Evolutionary conservation across 2,329 filamentous ascomycete genomes (phyloP).

Genomic region (Alternaria consortialis): DNA sequence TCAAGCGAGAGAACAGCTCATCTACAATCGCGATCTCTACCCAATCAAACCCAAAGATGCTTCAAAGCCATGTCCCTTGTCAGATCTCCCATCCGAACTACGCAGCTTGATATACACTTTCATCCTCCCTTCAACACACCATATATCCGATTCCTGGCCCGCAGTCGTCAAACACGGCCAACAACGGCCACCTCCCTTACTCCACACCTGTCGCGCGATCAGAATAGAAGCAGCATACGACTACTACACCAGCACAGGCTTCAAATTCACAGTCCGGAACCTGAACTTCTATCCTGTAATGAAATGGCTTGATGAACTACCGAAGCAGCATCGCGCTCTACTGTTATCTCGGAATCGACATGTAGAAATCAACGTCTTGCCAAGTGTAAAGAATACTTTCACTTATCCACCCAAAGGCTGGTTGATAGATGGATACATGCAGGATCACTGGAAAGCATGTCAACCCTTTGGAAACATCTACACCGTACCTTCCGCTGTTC

Average conservation of each 20-base stretch:
- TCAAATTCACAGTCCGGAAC: conserved; percentile 26
- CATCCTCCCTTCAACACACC: conserved; percentile 13
- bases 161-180: background rate
- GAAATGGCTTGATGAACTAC: conserved; percentile 28
- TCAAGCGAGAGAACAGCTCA: conserved; percentile 4
- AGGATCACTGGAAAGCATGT: conserved; percentile 34
- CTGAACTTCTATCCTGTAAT: conserved; percentile 26
- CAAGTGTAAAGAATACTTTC: conserved; percentile 8
- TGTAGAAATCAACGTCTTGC: conserved; percentile 21
- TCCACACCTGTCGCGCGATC: conserved; percentile 36
- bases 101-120: conserved; percentile 15
- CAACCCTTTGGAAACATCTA: conserved; percentile 38
- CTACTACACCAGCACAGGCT: conserved; percentile 33
- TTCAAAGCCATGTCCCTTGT: conserved; percentile 7
- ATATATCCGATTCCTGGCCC: background rate
- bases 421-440: conserved; percentile 19
- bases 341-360: conserved; percentile 28
- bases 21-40: conserved; percentile 11
- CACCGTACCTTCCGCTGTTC: background rate
- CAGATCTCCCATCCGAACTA: conserved; percentile 12
- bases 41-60: conserved; percentile 6
- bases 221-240: conserved; percentile 40
- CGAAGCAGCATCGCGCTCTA: conserved; percentile 22
- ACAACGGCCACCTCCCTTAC: conserved; percentile 9
- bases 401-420: conserved; percentile 29